Evolutionary conservation across 2,329 filamentous ascomycete species (phyloP).

Genomic region (Fragosphaeria purpurea): DNA sequence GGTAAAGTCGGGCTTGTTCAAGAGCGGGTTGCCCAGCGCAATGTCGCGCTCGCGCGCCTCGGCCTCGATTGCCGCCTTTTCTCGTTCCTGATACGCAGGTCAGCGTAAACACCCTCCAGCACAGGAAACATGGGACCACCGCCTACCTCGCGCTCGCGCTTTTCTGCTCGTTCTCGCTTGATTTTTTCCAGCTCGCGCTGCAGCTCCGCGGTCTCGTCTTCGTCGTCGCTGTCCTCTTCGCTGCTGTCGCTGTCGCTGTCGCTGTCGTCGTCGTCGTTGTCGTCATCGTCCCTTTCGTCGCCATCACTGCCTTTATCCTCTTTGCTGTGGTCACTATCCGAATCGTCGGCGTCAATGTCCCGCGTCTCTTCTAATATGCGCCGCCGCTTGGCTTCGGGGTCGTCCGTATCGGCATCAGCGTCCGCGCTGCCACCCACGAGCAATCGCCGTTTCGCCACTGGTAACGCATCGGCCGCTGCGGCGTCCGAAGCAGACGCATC

Average conservation of each 20-base stretch:
- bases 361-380: constrained; percentile 80
- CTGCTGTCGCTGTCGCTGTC: constrained; percentile 60
- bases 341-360: constrained; percentile 74
- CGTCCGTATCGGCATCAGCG: constrained; percentile 42
- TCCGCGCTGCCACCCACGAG: constrained; percentile 15
- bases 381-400: constrained; percentile 71
- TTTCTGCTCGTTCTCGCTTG: constrained; percentile 72
- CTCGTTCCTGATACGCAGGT: constrained; percentile 51
- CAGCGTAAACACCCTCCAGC: neutral
- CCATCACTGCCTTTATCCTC: constrained; percentile 60
- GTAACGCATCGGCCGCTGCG: constrained; percentile 17
- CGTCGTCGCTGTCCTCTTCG: constrained; percentile 59
- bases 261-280: constrained; percentile 46
- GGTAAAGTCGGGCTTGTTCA: constrained; percentile 82
- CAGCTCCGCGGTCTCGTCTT: constrained; percentile 79
- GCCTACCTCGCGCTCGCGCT: constrained; percentile 60
- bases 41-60: constrained; percentile 81
- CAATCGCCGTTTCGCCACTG: constrained; percentile 10
- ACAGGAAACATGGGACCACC: too few relatives aligned
- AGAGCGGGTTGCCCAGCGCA: constrained; percentile 80
- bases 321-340: constrained; percentile 50
- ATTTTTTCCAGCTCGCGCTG: constrained; percentile 93
- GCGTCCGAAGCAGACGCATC: constrained; percentile 20
- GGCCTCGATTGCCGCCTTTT: constrained; percentile 69
- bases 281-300: constrained; percentile 63